Evolutionary conservation across 202 grass and related monocot genomes (phyloP).

Genomic region (Saccharum hybrid): DNA sequence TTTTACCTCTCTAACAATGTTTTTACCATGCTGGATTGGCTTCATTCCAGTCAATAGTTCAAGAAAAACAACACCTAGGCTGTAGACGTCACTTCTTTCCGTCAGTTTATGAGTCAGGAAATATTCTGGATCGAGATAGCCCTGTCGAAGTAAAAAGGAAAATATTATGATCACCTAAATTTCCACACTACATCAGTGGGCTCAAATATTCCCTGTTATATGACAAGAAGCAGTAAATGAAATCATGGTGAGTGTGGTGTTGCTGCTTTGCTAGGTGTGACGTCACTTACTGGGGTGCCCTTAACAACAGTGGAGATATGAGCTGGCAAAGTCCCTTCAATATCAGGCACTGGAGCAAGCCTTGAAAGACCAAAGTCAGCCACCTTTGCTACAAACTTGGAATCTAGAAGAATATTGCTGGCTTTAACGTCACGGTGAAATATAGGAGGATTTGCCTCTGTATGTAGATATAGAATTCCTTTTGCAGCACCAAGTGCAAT

Average conservation of each 20-base stretch:
- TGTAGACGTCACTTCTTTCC: constrained; percentile 97
- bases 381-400: constrained; percentile 84
- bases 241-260: neutral
- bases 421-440: constrained; percentile 97
- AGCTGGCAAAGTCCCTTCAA: constrained; percentile 62
- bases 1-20: constrained; percentile 94
- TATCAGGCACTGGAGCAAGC: constrained; percentile 76
- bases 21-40: constrained; percentile 91
- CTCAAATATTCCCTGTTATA: constrained; percentile 11
- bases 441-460: constrained; percentile 93
- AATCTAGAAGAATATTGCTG: constrained; percentile 91
- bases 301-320: constrained; percentile 92
- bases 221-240: constrained; percentile 20
- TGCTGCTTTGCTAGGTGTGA: constrained; percentile 11
- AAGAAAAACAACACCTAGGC: constrained; percentile 87
- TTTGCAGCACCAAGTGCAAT: constrained; percentile 84
- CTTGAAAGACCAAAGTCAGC: constrained; percentile 98
- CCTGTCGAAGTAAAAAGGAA: constrained; percentile 50
- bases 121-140: constrained; percentile 99
- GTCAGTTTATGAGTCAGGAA: constrained; percentile 91
- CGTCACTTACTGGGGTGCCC: constrained; percentile 83
- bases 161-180: constrained; percentile 14
- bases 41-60: constrained; percentile 86
- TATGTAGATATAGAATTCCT: constrained; percentile 91
- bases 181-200: constrained; percentile 1